phyloP scores from a whole-genome alignment of 805 yeast genomes.

The Pichia cephalocereana region DNA sequence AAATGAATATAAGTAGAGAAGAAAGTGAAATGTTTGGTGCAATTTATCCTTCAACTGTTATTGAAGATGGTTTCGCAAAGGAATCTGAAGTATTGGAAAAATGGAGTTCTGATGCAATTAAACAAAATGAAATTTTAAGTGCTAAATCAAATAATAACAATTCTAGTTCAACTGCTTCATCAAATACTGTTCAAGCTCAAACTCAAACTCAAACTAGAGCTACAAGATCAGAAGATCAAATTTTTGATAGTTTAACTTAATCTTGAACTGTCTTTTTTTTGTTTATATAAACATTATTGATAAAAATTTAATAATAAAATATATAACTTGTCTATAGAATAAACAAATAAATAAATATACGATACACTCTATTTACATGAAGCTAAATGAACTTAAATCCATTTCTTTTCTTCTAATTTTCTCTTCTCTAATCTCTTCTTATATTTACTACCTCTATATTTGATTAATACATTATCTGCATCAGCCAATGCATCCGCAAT shows the following conservation, averaged over 20 bases:
- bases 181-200: constrained; percentile 9
- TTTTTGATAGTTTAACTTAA: constrained; percentile 2
- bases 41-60: constrained; percentile 48
- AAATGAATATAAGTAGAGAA: constrained; percentile 62
- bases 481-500: constrained; percentile 57
- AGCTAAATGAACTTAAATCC: constrained; percentile 23
- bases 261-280: not conserved
- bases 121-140: constrained; percentile 45
- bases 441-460: constrained; percentile 51
- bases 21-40: constrained; percentile 85
- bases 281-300: not conserved
- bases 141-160: constrained; percentile 32
- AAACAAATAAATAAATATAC: not conserved
- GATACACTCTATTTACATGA: not conserved
- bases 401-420: constrained; percentile 26
- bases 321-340: constrained; percentile 8
- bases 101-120: constrained; percentile 67
- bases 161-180: constrained; percentile 15
- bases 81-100: constrained; percentile 65
- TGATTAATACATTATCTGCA: constrained; percentile 58
- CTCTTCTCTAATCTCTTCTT: constrained; percentile 36
- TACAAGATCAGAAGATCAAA: constrained; percentile 15
- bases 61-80: constrained; percentile 58
- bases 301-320: not conserved
- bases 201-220: constrained; percentile 12